Conservation (phyloP, 169 alveolate species). For the Eimeria tenella region DNA sequence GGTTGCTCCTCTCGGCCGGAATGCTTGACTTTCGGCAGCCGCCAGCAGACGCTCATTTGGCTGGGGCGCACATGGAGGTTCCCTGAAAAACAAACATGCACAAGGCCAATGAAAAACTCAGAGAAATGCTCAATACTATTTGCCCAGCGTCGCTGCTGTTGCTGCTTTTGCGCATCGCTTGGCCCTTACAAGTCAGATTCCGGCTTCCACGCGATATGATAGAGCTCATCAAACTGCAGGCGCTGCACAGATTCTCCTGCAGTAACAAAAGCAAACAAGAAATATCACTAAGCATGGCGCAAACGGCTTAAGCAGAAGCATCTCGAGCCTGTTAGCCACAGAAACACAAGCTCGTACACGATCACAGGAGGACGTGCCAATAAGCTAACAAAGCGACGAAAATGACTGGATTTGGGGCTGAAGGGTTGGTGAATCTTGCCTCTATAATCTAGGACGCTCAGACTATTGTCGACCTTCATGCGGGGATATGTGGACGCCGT, state of each 20-base stretch:
- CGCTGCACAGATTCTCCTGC: constrained; percentile 69
- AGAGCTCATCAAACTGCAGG: constrained; percentile 66
- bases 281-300: not conserved
- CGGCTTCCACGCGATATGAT: constrained; percentile 75
- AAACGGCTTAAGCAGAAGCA: not conserved
- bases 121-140: not conserved
- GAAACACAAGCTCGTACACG: not conserved
- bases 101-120: not conserved
- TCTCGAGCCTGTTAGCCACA: not conserved
- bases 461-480: constrained; percentile 74
- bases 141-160: not conserved
- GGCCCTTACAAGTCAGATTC: constrained; percentile 63
- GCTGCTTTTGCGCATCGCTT: constrained; percentile 10
- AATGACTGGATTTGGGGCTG: not conserved
- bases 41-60: constrained; percentile 68
- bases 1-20: constrained; percentile 37
- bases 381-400: not conserved
- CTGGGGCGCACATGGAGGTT: constrained; percentile 65
- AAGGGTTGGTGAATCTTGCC: not conserved
- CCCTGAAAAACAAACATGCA: not conserved
- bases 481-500: constrained; percentile 76
- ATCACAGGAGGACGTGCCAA: not conserved
- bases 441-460: constrained; percentile 57
- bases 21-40: constrained; percentile 37
- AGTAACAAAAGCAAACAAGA: not conserved